phyloP scores from a whole-genome alignment of 2,329 filamentous ascomycete genomes.

The Pseudonectria buxi region DNA sequence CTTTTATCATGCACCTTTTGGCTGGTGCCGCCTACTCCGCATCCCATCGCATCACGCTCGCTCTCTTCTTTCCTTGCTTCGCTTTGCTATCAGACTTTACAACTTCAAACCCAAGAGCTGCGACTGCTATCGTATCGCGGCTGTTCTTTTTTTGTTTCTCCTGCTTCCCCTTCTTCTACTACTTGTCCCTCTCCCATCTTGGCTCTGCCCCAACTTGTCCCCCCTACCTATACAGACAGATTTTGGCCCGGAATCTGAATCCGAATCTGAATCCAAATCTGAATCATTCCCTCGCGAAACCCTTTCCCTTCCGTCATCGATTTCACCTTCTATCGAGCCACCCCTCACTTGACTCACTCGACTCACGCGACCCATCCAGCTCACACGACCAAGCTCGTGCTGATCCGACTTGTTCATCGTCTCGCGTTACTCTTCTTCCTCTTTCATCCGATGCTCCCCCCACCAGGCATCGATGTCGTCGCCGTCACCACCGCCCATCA shows the following conservation, averaged over 20 bases:
- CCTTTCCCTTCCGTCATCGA: too few relatives aligned
- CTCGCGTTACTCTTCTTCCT: background rate
- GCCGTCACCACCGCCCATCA: constrained; percentile 14
- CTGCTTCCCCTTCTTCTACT: background rate
- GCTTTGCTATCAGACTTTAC: background rate
- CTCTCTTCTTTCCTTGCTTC: background rate
- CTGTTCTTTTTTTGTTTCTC: background rate
- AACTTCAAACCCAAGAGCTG: background rate
- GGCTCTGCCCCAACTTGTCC: background rate
- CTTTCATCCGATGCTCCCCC: constrained; percentile 15
- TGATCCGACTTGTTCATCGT: background rate
- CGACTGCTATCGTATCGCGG: background rate
- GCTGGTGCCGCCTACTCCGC: too few relatives aligned
- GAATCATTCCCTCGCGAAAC: too few relatives aligned
- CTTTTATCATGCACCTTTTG: too few relatives aligned
- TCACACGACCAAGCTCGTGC: too few relatives aligned
- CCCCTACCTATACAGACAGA: too few relatives aligned
- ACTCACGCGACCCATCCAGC: too few relatives aligned
- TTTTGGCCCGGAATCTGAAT: too few relatives aligned
- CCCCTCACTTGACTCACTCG: too few relatives aligned
- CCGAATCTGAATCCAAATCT: too few relatives aligned
- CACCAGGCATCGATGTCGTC: constrained; percentile 13
- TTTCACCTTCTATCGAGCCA: too few relatives aligned
- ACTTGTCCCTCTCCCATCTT: background rate
- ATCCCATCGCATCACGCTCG: too few relatives aligned